Conservation (phyloP, 306 rosid species). For the Quillaja saponaria region DNA sequence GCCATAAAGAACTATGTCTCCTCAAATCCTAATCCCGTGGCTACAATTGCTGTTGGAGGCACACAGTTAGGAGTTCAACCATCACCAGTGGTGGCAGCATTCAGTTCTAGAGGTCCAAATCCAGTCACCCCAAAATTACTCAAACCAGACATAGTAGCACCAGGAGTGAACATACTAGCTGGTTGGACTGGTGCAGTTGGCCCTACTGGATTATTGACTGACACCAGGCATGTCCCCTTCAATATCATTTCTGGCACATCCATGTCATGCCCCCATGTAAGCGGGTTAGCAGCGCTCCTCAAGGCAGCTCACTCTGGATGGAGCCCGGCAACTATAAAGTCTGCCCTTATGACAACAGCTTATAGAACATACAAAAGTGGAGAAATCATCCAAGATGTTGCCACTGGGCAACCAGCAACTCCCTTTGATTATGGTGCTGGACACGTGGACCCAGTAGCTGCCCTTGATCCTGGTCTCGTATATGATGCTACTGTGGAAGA, state of each 20-base stretch:
- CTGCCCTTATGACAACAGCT: constrained; percentile 96
- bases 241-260: constrained; percentile 89
- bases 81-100: constrained; percentile 81
- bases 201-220: constrained; percentile 56
- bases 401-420: constrained; percentile 64
- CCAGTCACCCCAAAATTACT: constrained; percentile 62
- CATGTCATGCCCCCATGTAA: constrained; percentile 95
- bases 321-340: constrained; percentile 87
- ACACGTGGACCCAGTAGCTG: constrained; percentile 77
- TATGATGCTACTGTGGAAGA: constrained; percentile 61
- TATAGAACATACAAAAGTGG: constrained; percentile 64
- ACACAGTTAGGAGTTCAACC: constrained; percentile 73
- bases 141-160: constrained; percentile 92
- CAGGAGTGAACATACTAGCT: constrained; percentile 93
- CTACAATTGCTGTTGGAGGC: constrained; percentile 45
- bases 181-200: constrained; percentile 79
- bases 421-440: constrained; percentile 90
- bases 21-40: constrained; percentile 54
- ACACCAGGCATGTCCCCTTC: constrained; percentile 62
- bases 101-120: constrained; percentile 96
- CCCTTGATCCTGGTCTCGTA: constrained; percentile 91
- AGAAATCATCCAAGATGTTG: constrained; percentile 51
- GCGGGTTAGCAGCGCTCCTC: constrained; percentile 78
- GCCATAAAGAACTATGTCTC: constrained; percentile 57
- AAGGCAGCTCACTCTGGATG: constrained; percentile 78